phyloP scores from a whole-genome alignment of 78 protist species.

The Guillardia theta region DNA sequence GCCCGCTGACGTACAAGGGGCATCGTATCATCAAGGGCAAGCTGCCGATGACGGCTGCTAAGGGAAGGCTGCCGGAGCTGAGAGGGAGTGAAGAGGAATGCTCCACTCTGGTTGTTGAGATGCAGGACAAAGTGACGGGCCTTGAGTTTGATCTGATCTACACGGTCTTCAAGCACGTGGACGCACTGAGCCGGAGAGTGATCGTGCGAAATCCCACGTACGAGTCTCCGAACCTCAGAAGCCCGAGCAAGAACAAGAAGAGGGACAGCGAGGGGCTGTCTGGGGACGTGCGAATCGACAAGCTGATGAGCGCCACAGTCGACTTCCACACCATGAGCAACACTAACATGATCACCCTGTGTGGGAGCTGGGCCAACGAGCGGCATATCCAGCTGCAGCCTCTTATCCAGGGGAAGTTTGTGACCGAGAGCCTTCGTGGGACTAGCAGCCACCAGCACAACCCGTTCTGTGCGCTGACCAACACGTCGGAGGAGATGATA shows the following conservation, averaged over 20 bases:
- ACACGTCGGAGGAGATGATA: background rate
- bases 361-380: background rate
- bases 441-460: conserved; percentile 7
- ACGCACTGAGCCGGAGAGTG: background rate
- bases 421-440: background rate
- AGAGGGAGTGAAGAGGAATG: background rate
- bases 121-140: background rate
- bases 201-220: background rate
- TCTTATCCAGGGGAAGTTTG: background rate
- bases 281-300: background rate
- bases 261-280: background rate
- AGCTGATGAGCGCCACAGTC: background rate
- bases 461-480: background rate
- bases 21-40: background rate
- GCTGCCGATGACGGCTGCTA: background rate
- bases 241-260: too few relatives aligned
- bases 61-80: background rate
- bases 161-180: background rate
- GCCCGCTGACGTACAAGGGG: background rate
- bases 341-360: background rate
- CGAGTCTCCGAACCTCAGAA: too few relatives aligned
- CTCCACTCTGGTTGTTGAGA: background rate
- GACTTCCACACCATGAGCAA: background rate
- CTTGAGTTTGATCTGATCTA: background rate
- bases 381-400: background rate